These are phyloP conservation scores for Lepraria neglecta DNA, from an alignment of 495 filamentous ascomycete species.

Conservation along the genomic window DNA sequence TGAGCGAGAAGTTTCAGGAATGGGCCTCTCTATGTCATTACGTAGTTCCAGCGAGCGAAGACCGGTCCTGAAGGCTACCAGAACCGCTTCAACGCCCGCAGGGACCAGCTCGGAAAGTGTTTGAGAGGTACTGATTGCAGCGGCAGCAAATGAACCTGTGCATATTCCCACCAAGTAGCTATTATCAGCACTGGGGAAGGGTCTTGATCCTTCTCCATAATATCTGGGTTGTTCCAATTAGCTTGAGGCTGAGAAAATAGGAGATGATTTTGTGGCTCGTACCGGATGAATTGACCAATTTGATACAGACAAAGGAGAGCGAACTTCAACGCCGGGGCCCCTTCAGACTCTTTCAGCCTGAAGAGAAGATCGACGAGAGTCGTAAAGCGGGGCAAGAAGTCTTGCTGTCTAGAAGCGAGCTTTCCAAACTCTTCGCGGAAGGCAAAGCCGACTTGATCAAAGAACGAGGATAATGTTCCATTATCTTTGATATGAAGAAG, in stretches of 20 bases:
- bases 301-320: slow-evolving; percentile 63
- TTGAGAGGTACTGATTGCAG: slow-evolving; percentile 50
- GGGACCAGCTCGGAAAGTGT: no score
- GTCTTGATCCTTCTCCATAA: slow-evolving; percentile 9
- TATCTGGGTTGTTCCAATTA: neutral
- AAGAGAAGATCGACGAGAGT: slow-evolving; percentile 64
- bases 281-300: slow-evolving; percentile 72
- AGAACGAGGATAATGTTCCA: slow-evolving; percentile 56
- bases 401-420: slow-evolving; percentile 52
- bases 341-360: slow-evolving; percentile 51
- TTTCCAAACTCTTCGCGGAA: slow-evolving; percentile 56
- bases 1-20: no score
- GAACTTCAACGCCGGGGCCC: slow-evolving; percentile 58
- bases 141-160: slow-evolving; percentile 57
- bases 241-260: neutral
- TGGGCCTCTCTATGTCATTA: no score
- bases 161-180: slow-evolving; percentile 57
- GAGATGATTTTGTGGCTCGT: neutral
- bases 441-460: slow-evolving; percentile 55
- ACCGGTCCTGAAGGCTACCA: no score
- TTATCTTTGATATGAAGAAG: slow-evolving; percentile 59
- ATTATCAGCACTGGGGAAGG: slow-evolving; percentile 21
- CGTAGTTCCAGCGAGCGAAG: no score
- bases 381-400: slow-evolving; percentile 61
- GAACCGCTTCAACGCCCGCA: no score